Conservation (phyloP, 345 rosid species). For the Nephelium lappaceum region DNA sequence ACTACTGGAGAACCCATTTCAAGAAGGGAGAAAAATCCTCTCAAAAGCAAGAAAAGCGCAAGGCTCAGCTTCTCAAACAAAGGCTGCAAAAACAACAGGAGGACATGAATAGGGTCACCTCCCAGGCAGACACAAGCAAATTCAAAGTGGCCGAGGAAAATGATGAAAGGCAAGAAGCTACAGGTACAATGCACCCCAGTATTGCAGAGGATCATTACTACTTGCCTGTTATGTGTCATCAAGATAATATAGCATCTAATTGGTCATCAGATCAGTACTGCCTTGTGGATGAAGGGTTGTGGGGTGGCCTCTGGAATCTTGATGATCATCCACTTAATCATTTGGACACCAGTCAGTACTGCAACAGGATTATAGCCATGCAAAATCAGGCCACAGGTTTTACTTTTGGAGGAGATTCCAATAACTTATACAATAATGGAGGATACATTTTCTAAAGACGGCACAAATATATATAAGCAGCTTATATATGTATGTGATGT, state of each 20-base stretch:
- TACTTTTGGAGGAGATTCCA: conserved; percentile 30
- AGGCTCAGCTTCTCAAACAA: conserved; percentile 30
- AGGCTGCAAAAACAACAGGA: conserved; percentile 23
- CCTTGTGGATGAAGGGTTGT: conserved; percentile 47
- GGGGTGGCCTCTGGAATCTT: conserved; percentile 58
- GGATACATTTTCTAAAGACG: conserved; percentile 39
- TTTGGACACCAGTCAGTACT: conserved; percentile 10
- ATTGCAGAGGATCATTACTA: conserved; percentile 31
- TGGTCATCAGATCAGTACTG: conserved; percentile 32
- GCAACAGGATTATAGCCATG: conserved; percentile 27
- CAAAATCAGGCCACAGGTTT: conserved; percentile 28
- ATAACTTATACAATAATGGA: conserved; percentile 29
- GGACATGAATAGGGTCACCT: conserved; percentile 6
- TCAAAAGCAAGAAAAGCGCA: conserved; percentile 36
- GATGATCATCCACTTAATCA: conserved; percentile 29
- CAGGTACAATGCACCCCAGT: conserved; percentile 24
- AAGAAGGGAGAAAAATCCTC: conserved; percentile 53
- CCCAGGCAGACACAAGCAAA: neutral
- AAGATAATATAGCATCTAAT: conserved; percentile 2
- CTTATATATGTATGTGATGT: neutral
- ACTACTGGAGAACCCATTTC: conserved; percentile 92
- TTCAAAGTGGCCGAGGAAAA: conserved; percentile 4
- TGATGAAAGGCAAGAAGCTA: conserved; percentile 24
- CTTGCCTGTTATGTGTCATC: conserved; percentile 34
- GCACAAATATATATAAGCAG: neutral